Base-by-base conservation (phyloP, 495 filamentous ascomycete genomes). In the Aspergillus kassunensis region DNA sequence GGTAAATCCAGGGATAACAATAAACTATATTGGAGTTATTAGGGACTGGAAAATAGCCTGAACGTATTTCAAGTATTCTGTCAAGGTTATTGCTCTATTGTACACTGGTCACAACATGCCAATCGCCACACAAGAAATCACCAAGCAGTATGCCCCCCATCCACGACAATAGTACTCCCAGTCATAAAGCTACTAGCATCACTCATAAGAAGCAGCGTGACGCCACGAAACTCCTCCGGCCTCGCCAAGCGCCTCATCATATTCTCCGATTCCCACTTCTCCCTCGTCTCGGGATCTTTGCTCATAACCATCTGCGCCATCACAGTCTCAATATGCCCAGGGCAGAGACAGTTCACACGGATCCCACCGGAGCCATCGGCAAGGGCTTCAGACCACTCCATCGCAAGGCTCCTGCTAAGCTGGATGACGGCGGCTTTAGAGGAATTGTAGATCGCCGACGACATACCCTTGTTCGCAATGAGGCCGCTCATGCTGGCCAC, bases 401-500 rank as follows among this genome's bases (percentile, higher is more conserved):
- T 81, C 0, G 82, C 82, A 25, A 86, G 64, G 48, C 77, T 83
- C n/a, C 81, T 71, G 0, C 75, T 71, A 0, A 85, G 55, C 57
- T 86, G 81, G 15, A 81, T 71, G 1, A 86, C 76, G 0, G 81
- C 81, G 0, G 82, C 81, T 48, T 86, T 86, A 7, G 75, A 80
- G 3, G 76, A 73, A 61, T 86, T 86, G 64, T 86, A 85, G 0
- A 80, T 79, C 0, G 80, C 73, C 3, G 75, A 74, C 19, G 77
- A 61, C 24, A 86, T 65, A 4, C 81, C 60, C 60, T 81, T 79
- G 57, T 90, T 91, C 2, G 86, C 82, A 30, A 89, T 69, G 6
- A 77, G 81, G 12, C 83, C 87, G 61, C 83, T 87, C 85, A 90
- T 90, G 54, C 80, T 84, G 8, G 81, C 86, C 55, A 90, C 85